A percentile compares a stretch with the other conserved stretches of the same genome.
Evolutionary conservation across 1,139 yeast genomes (phyloP).

Genomic region (Candida buenavistaensis): DNA sequence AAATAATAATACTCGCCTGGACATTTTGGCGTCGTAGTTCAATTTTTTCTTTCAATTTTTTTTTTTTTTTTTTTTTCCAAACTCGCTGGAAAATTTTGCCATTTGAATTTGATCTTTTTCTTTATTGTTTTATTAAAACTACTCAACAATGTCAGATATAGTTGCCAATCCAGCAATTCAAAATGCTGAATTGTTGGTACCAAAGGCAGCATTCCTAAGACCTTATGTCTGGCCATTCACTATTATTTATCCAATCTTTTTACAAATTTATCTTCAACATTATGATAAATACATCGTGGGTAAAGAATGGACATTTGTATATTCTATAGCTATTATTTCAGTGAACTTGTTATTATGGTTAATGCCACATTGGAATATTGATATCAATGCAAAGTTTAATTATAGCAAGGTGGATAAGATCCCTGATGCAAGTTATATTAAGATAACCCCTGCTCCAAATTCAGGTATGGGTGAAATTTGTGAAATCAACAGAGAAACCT

Average conservation of each 20-base stretch:
- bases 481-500: constrained; percentile 55
- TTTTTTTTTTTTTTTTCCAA: neutral
- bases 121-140: too few species aligned
- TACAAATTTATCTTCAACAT: constrained; percentile 61
- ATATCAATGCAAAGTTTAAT: constrained; percentile 70
- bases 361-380: constrained; percentile 94
- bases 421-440: constrained; percentile 66
- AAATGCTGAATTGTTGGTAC: constrained; percentile 70
- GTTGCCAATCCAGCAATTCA: constrained; percentile 61
- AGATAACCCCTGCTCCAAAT: constrained; percentile 81
- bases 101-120: too few species aligned
- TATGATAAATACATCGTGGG: constrained; percentile 86
- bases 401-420: constrained; percentile 54
- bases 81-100: too few species aligned
- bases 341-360: constrained; percentile 77
- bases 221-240: constrained; percentile 88
- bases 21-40: too few species aligned
- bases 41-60: too few species aligned
- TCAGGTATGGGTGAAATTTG: constrained; percentile 85
- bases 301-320: constrained; percentile 85
- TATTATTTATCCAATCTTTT: constrained; percentile 73
- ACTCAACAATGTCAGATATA: constrained; percentile 31
- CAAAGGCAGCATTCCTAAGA: constrained; percentile 58
- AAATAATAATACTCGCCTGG: too few species aligned
- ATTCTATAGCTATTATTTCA: constrained; percentile 69